These are phyloP conservation scores for Hypoxylon sp. DNA, from an alignment of 2,329 filamentous ascomycete genomes.

Conservation along the genomic window DNA sequence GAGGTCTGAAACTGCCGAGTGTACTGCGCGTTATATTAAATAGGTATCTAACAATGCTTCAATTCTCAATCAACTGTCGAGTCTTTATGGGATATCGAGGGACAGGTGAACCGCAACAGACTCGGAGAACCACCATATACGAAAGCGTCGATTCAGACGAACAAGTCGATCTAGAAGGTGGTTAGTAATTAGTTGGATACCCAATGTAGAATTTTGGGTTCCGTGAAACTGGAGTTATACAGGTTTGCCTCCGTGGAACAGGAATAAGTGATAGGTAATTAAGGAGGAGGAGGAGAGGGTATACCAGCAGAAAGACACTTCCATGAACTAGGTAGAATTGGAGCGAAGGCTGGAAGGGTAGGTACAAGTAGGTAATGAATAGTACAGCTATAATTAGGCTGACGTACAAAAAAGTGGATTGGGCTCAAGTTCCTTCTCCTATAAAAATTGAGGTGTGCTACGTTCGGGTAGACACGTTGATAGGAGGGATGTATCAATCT, in stretches of 20 bases:
- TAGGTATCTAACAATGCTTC: conserved; percentile 1
- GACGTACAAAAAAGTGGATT: conserved; percentile 9
- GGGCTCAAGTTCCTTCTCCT: conserved; percentile 1
- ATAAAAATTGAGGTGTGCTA: too few species aligned
- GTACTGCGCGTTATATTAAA: background rate
- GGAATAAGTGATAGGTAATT: too few species aligned
- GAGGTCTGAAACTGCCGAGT: conserved; percentile 5
- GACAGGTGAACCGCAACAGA: conserved; percentile 6
- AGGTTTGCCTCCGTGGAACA: too few species aligned
- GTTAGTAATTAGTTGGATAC: background rate
- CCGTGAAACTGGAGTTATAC: too few species aligned
- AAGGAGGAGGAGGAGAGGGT: background rate
- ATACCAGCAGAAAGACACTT: too few species aligned
- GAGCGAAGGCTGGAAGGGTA: too few species aligned
- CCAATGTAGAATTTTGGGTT: too few species aligned
- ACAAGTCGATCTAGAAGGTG: background rate
- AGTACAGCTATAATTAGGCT: conserved; percentile 4
- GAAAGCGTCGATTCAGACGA: background rate
- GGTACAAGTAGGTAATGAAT: conserved; percentile 1
- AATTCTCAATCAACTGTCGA: conserved; percentile 2
- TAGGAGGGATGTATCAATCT: conserved; percentile 1
- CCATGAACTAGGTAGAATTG: too few species aligned
- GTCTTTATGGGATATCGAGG: background rate
- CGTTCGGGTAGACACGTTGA: too few species aligned
- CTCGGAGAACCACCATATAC: conserved; percentile 1